Evolutionary conservation across 805 yeast species (phyloP).

Genomic region (Ogataea degrootiae): DNA sequence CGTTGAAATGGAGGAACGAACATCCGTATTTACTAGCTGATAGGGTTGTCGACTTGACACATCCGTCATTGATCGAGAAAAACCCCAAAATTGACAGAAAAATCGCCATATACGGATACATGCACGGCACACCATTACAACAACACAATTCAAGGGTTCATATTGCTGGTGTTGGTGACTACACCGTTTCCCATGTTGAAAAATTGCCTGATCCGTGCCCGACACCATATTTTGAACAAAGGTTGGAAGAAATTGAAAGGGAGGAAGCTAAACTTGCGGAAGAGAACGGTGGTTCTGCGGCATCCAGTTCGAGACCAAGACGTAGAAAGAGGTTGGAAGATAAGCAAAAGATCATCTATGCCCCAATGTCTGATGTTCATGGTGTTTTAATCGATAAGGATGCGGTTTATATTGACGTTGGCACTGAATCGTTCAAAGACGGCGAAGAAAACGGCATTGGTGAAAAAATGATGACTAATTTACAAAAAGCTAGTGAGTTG

Average conservation of each 20-base stretch:
- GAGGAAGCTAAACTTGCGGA: conserved; percentile 66
- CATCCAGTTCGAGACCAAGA: conserved; percentile 42
- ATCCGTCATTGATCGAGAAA: conserved; percentile 74
- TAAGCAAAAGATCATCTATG: conserved; percentile 88
- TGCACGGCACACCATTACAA: conserved; percentile 89
- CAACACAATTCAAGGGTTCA: conserved; percentile 70
- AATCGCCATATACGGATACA: conserved; percentile 87
- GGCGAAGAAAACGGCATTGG: conserved; percentile 63
- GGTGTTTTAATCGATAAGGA: conserved; percentile 96
- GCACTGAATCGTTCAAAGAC: conserved; percentile 30
- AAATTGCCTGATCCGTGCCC: conserved; percentile 98
- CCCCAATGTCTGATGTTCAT: conserved; percentile 99
- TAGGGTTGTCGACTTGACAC: conserved; percentile 86
- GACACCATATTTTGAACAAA: conserved; percentile 88
- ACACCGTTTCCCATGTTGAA: conserved; percentile 69
- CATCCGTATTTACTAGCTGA: conserved; percentile 93
- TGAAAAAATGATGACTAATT: conserved; percentile 74
- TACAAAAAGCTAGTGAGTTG: conserved; percentile 66
- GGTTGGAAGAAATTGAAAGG: conserved; percentile 73
- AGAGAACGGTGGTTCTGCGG: conserved; percentile 53
- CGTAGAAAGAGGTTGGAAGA: conserved; percentile 92
- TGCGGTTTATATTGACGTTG: conserved; percentile 91
- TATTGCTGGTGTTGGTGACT: conserved; percentile 94
- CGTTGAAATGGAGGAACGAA: conserved; percentile 98
- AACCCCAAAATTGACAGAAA: conserved; percentile 84